Evolutionary conservation across 495 filamentous ascomycete genomes (phyloP), one percentile per base, ranked within the genome.

Genomic region (Cetradonia linearis): DNA sequence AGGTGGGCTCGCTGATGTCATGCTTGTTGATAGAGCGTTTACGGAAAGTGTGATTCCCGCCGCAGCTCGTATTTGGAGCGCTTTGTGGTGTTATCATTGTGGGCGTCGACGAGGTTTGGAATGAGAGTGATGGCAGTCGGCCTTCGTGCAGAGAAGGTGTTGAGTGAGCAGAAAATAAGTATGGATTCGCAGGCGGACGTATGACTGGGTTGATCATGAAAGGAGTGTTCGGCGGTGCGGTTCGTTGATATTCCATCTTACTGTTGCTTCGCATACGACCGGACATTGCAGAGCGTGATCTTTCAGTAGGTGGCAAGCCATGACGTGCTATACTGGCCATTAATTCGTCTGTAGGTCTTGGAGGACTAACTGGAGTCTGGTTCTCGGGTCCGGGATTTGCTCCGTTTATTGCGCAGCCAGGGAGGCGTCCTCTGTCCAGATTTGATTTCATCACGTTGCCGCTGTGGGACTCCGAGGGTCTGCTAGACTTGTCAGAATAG

Each of bases 1-100:
- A 86, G 0, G 80, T 87, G 0, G 90, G 90, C 63, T 93, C 90
- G 3, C 88, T 92, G 42, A 96, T 94, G 31, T 86, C 81, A 37
- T 78, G 74, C 67, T 92, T 90, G 65, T 82, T 84, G 52, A 93
- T 74, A 0, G 80, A 74, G 40, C 81, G 81, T 74, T 89, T 93
- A 58, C 70, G 76, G 27, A 73, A 70, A 57, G 62, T 59, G 20
- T 70, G 70, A 61, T 75, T 68, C 27, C 70, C 65, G 25, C 66
- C 50, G 34, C 68, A 66, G 23, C 40, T 46, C 28, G 37, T 60
- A 38, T 23, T 62, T 13, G 65, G 61, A 66, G 61, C 58, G 34
- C 34, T 66, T 36, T 61, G 67, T 62, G 47, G 58, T 50, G 50
- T 67, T 37, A 56, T 61, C 50, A 62, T 66, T 34, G 69, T 62